Base-by-base conservation (phyloP, 1,139 yeast species). In the Diutina scorzettiae region DNA sequence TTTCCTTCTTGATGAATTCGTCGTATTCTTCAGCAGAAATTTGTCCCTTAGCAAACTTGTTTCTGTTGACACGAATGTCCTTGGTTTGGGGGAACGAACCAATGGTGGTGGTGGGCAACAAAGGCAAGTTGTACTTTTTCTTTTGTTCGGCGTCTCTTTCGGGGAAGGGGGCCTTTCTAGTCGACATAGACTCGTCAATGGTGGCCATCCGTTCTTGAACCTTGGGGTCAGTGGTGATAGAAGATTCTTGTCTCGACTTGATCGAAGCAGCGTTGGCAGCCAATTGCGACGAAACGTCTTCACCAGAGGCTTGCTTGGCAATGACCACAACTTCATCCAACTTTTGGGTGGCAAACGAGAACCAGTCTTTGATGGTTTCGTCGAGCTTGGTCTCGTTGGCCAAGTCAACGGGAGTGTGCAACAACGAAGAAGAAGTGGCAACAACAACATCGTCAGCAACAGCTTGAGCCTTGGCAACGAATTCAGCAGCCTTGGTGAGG, bases 31-130 rank as follows among this genome's bases (percentile, higher is more conserved):
- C 94, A 63, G 87, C 82, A 60, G 96, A 68, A 61, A 91, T 81
- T 61, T 84, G 82, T 67, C 98, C 98, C 81, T 91, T 91, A 69
- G 82, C 76, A 71, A 84, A 87, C 76, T 91, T 91, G 81, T 89
- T 87, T 79, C 98, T 89, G 83, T 84, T 83, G 68, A 89, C 69
- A 78, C 98, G 86, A 70, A 91, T 91, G 66, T 91, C 98, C 78
- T 86, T 86, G 66, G 98, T 91, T 78, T 91, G 98, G 58, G 98
- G 98, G 97, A 91, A 91, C 53, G 98, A 91, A 70, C 98, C 98
- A 68, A 91, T 91, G 59, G 98, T 91, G 66, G 98, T 91, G 63
- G 98, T 91, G 71, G 98, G 98, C 95, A 91, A 91, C 63, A 85
- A 73, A 57, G 98, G 98, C 66, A 91, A 76, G 75, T 89, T 84